These are phyloP conservation scores for Pseudopyricularia javanii DNA, from an alignment of 2,329 filamentous ascomycete species.

Conservation along the genomic window DNA sequence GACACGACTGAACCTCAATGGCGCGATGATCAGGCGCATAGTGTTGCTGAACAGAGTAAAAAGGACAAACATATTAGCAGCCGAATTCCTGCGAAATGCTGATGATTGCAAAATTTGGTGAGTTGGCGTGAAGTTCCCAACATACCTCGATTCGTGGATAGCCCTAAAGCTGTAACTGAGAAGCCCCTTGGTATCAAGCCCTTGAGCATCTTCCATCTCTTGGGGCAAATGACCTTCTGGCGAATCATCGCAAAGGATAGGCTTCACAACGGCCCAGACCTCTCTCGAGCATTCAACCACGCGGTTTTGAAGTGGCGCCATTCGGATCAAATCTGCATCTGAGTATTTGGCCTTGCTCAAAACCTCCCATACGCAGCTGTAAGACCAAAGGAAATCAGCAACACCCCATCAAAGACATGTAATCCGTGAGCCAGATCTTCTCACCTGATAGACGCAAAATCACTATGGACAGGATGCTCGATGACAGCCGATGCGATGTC, in stretches of 20 bases:
- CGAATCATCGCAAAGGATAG: constrained; percentile 82
- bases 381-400: neutral
- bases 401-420: neutral
- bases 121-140: neutral
- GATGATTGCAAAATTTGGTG: neutral
- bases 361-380: constrained; percentile 40
- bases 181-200: constrained; percentile 73
- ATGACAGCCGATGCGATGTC: constrained; percentile 57
- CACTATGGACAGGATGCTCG: constrained; percentile 55
- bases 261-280: constrained; percentile 68
- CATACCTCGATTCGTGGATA: constrained; percentile 82
- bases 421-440: constrained; percentile 6
- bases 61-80: neutral
- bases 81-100: neutral
- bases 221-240: constrained; percentile 79
- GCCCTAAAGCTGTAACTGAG: constrained; percentile 92
- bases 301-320: constrained; percentile 34
- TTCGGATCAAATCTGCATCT: constrained; percentile 18
- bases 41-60: constrained; percentile 46
- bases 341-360: constrained; percentile 27
- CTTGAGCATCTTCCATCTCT: constrained; percentile 59
- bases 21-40: constrained; percentile 48
- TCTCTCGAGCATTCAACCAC: constrained; percentile 48
- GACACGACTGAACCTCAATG: constrained; percentile 33
- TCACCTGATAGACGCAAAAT: constrained; percentile 54